Conservation (phyloP, 306 rosid genomes). For the Casuarina equisetifolia region DNA sequence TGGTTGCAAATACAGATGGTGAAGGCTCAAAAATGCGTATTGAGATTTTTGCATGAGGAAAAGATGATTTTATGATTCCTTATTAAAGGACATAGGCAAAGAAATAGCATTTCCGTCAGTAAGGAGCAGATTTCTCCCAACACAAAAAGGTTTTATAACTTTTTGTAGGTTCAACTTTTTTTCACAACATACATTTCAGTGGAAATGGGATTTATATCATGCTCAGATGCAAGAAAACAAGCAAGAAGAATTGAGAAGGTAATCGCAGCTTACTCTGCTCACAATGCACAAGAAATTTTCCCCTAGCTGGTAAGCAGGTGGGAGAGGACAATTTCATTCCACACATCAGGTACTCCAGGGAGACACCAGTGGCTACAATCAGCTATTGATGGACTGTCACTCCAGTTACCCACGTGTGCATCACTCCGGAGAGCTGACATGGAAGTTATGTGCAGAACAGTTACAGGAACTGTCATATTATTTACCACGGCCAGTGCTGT, state of each 20-base stretch:
- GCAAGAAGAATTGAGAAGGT: conserved; percentile 2
- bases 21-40: background rate
- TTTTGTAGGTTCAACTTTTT: background rate
- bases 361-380: conserved; percentile 96
- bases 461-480: conserved; percentile 48
- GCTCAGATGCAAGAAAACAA: conserved; percentile 5
- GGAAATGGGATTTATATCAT: background rate
- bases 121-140: background rate
- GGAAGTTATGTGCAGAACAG: conserved; percentile 61
- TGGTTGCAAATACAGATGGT: background rate
- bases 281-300: conserved; percentile 34
- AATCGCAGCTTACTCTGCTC: conserved; percentile 37
- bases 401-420: conserved; percentile 83
- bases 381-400: conserved; percentile 51
- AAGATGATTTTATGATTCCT: background rate
- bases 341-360: conserved; percentile 83
- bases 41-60: background rate
- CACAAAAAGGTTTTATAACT: background rate
- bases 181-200: background rate
- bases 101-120: background rate
- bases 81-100: too few relatives aligned
- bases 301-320: conserved; percentile 43
- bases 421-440: conserved; percentile 81
- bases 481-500: conserved; percentile 49
- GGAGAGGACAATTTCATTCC: conserved; percentile 75